Percentiles rank a stretch among this genome's conserved stretches.
Conservation (phyloP, 345 rosid genomes). For the Pseudoturritis turrita region DNA sequence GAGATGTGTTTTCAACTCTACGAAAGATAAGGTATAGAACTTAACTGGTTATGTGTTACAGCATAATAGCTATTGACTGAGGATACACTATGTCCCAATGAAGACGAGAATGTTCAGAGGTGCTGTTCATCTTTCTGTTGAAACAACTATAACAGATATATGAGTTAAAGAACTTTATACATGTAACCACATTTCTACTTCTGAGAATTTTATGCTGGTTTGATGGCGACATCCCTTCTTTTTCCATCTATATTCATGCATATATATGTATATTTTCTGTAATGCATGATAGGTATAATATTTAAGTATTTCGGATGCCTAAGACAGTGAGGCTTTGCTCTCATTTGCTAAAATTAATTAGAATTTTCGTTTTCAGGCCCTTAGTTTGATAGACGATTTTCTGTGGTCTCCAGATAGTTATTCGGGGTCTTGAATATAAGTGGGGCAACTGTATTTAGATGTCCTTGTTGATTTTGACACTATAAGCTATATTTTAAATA, state of each 20-base stretch:
- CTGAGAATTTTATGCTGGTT: not conserved
- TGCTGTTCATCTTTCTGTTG: not conserved
- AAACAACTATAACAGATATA: not conserved
- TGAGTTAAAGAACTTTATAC: not conserved
- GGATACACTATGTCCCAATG: not conserved
- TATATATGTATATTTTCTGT: not conserved
- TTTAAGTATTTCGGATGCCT: not conserved
- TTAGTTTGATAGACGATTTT: not conserved
- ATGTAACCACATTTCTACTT: not conserved
- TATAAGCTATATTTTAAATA: not conserved
- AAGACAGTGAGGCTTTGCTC: not conserved
- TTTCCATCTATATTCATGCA: not conserved
- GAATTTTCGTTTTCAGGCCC: not conserved
- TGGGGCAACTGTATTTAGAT: not conserved
- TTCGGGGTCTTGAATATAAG: not conserved
- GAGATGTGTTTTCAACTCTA: constrained; percentile 62
- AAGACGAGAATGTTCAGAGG: not conserved
- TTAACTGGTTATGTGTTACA: not conserved
- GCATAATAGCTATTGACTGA: not conserved
- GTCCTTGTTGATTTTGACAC: not conserved
- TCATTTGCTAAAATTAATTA: not conserved
- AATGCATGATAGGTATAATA: not conserved
- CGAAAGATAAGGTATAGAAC: constrained; percentile 63
- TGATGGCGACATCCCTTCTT: not conserved
- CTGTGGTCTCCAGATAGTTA: not conserved